Percentiles rank a stretch among this genome's conserved stretches.
Evolutionary conservation across 148 eudicot genomes (phyloP).

Genomic region (Diospyros kaki): DNA sequence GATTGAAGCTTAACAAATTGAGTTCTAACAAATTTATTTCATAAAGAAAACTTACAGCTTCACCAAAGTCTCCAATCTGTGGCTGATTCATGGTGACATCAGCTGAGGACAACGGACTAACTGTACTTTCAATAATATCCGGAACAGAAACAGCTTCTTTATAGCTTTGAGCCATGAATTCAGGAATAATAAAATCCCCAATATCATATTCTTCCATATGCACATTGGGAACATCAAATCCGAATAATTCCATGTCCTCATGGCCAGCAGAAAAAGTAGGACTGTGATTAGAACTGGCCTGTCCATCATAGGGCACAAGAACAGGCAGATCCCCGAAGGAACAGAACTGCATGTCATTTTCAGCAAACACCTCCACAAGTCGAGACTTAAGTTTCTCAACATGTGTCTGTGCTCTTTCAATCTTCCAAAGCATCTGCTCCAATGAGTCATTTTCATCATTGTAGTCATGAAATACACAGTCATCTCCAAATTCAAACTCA

Average conservation of each 20-base stretch:
- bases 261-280: constrained; percentile 78
- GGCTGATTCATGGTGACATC: constrained; percentile 72
- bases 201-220: constrained; percentile 53
- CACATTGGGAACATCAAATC: constrained; percentile 33
- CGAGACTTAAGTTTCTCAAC: constrained; percentile 52
- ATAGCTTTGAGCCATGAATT: constrained; percentile 40
- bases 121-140: constrained; percentile 90
- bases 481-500: constrained; percentile 43
- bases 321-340: constrained; percentile 73
- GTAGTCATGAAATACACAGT: constrained; percentile 29
- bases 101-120: constrained; percentile 54
- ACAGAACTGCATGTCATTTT: constrained; percentile 54
- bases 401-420: constrained; percentile 52
- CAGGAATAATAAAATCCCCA: constrained; percentile 61
- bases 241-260: constrained; percentile 53
- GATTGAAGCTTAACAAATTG: neutral
- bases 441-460: constrained; percentile 35
- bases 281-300: constrained; percentile 66
- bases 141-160: constrained; percentile 63
- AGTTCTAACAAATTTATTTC: neutral
- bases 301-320: constrained; percentile 56
- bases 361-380: constrained; percentile 48
- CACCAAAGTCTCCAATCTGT: constrained; percentile 66
- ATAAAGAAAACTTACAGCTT: constrained; percentile 50
- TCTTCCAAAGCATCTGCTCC: constrained; percentile 58